Evolutionary conservation across 306 rosid genomes (phyloP).

Genomic region (Leucaena leucocephala): DNA sequence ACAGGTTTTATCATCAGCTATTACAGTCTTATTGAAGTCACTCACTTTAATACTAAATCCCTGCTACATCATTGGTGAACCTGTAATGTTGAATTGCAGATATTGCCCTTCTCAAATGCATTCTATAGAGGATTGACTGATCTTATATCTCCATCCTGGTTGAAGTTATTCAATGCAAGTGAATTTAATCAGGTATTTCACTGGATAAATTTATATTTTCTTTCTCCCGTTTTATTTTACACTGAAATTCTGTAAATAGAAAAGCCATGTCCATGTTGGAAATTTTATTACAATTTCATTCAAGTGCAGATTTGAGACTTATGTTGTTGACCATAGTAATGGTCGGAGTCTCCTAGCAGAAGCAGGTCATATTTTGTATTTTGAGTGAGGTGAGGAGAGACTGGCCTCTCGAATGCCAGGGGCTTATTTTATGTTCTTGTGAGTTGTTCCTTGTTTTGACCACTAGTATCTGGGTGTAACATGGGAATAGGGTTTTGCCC

Average conservation of each 20-base stretch:
- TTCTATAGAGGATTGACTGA: constrained; percentile 88
- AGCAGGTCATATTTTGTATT: constrained; percentile 48
- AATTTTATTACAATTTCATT: neutral
- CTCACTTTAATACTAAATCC: constrained; percentile 13
- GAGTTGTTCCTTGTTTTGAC: too few species aligned
- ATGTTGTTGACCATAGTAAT: neutral
- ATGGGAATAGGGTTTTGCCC: too few species aligned
- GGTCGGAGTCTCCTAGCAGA: neutral
- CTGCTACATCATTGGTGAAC: constrained; percentile 31
- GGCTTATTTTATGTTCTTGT: too few species aligned
- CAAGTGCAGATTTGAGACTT: neutral
- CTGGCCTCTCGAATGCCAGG: too few species aligned
- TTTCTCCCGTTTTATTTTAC: constrained; percentile 1
- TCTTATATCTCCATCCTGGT: constrained; percentile 96
- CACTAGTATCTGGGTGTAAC: too few species aligned
- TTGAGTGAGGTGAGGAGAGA: too few species aligned
- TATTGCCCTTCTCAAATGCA: constrained; percentile 83
- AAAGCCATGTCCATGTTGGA: neutral
- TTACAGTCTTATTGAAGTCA: constrained; percentile 34
- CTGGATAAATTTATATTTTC: constrained; percentile 24
- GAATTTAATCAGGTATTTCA: constrained; percentile 93
- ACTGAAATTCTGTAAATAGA: neutral
- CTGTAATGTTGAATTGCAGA: constrained; percentile 59
- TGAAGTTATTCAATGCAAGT: constrained; percentile 88
- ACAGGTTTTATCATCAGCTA: constrained; percentile 60